Evolutionary conservation across 192 early-diverging fungal genomes (phyloP).

Genomic region (Obelidium mucronatum): DNA sequence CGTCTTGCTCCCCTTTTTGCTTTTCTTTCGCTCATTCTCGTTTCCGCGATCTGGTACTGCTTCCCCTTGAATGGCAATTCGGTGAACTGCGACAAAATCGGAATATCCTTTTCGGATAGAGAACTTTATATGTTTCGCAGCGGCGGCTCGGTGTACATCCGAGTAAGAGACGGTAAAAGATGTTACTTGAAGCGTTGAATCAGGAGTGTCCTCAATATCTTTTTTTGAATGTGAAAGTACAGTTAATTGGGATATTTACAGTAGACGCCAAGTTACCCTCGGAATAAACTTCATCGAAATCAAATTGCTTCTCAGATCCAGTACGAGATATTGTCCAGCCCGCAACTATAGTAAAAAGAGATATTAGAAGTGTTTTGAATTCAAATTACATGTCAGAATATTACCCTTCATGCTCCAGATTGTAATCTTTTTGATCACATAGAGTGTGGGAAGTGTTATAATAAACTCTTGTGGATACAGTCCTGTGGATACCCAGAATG

Average conservation of each 20-base stretch:
- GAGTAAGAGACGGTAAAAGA: constrained; percentile 17
- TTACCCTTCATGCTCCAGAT: constrained; percentile 42
- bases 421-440: constrained; percentile 35
- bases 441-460: background rate
- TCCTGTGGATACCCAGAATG: constrained; percentile 26
- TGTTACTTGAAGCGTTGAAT: constrained; percentile 32
- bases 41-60: background rate
- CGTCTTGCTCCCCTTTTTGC: background rate
- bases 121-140: constrained; percentile 23
- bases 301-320: constrained; percentile 12
- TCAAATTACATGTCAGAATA: background rate
- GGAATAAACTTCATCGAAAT: constrained; percentile 32
- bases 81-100: constrained; percentile 29
- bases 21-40: background rate
- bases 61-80: constrained; percentile 26
- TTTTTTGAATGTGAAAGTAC: background rate
- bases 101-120: constrained; percentile 18
- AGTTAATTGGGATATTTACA: background rate
- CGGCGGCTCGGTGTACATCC: constrained; percentile 1
- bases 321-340: constrained; percentile 30
- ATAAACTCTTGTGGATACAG: constrained; percentile 34
- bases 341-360: constrained; percentile 20
- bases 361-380: background rate
- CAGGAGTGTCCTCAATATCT: constrained; percentile 34
- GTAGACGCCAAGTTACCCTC: constrained; percentile 24